A percentile compares a stretch with the other conserved stretches of the same genome.
Conservation (phyloP, 2,329 filamentous ascomycete genomes). For the Chaetomiaceae sp. region DNA sequence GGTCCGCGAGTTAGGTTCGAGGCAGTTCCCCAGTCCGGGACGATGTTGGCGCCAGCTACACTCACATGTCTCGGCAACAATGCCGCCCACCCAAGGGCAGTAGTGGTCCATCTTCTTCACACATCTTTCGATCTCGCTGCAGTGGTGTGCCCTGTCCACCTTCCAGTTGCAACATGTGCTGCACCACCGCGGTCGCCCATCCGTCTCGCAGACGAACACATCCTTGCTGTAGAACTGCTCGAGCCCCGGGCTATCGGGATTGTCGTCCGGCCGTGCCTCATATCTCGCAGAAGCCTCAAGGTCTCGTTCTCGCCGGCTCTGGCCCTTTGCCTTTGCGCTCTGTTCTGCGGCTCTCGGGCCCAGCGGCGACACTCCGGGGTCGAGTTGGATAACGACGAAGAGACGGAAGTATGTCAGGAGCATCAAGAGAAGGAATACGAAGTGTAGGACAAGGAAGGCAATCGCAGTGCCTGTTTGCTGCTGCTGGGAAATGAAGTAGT, state of each 20-base stretch:
- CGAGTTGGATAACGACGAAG: slow-evolving; percentile 59
- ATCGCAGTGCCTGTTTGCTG: slow-evolving; percentile 55
- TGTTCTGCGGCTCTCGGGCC: slow-evolving; percentile 38
- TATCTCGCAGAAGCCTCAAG: slow-evolving; percentile 24
- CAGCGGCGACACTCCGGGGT: slow-evolving; percentile 71
- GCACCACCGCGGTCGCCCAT: slow-evolving; percentile 86
- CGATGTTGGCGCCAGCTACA: too few relatives aligned
- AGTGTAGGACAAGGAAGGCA: slow-evolving; percentile 68
- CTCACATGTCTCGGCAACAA: slow-evolving; percentile 74
- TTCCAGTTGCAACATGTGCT: slow-evolving; percentile 82
- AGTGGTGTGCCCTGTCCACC: slow-evolving; percentile 82
- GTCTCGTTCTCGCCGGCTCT: slow-evolving; percentile 20
- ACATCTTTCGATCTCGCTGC: slow-evolving; percentile 74
- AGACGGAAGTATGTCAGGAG: slow-evolving; percentile 67
- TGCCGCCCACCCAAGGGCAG: slow-evolving; percentile 94
- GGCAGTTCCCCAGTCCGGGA: too few relatives aligned
- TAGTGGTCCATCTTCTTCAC: slow-evolving; percentile 92
- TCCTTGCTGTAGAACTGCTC: slow-evolving; percentile 78
- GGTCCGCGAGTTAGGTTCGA: neutral
- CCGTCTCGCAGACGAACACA: slow-evolving; percentile 75
- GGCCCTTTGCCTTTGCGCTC: slow-evolving; percentile 10
- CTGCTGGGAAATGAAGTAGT: slow-evolving; percentile 59
- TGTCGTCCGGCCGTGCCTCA: slow-evolving; percentile 36
- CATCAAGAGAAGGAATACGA: slow-evolving; percentile 65
- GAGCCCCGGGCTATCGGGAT: slow-evolving; percentile 62